Percentiles rank a stretch among this genome's conserved stretches.
These are phyloP conservation scores for Aeminium ludgeri DNA, from an alignment of 495 filamentous ascomycete genomes.

Conservation along the genomic window DNA sequence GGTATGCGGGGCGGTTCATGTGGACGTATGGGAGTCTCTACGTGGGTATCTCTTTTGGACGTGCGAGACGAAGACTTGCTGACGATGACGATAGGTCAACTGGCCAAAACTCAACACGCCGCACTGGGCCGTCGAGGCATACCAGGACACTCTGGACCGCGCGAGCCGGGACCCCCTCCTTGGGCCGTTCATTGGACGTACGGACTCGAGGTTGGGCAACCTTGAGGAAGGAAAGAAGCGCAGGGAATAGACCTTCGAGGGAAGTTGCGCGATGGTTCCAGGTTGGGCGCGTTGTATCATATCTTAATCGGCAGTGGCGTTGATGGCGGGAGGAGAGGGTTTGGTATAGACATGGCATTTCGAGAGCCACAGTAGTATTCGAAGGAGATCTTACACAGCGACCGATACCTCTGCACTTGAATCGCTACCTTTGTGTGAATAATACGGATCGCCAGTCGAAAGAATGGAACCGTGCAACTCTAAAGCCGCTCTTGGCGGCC, in stretches of 20 bases:
- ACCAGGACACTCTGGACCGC: slow-evolving; percentile 66
- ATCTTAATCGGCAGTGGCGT: too few species aligned
- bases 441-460: too few species aligned
- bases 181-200: slow-evolving; percentile 37
- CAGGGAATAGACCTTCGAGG: not conserved
- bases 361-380: too few species aligned
- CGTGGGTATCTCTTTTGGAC: slow-evolving; percentile 38
- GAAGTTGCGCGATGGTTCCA: too few species aligned
- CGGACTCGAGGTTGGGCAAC: slow-evolving; percentile 58
- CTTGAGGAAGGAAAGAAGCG: slow-evolving; percentile 66
- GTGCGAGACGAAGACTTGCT: slow-evolving; percentile 13
- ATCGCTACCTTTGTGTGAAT: too few species aligned
- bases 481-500: too few species aligned
- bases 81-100: slow-evolving; percentile 83
- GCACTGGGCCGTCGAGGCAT: slow-evolving; percentile 68
- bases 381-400: too few species aligned
- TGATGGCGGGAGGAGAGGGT: too few species aligned
- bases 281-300: too few species aligned
- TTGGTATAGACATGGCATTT: too few species aligned
- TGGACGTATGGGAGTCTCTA: slow-evolving; percentile 73
- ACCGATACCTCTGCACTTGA: too few species aligned
- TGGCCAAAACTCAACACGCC: slow-evolving; percentile 92
- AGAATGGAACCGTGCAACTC: too few species aligned
- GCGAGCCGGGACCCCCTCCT: slow-evolving; percentile 61
- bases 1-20: slow-evolving; percentile 59